A percentile compares a stretch with the other conserved stretches of the same genome.
These are phyloP conservation scores for Calonectria pteridis DNA, from an alignment of 2,329 filamentous ascomycete species.

Conservation along the genomic window DNA sequence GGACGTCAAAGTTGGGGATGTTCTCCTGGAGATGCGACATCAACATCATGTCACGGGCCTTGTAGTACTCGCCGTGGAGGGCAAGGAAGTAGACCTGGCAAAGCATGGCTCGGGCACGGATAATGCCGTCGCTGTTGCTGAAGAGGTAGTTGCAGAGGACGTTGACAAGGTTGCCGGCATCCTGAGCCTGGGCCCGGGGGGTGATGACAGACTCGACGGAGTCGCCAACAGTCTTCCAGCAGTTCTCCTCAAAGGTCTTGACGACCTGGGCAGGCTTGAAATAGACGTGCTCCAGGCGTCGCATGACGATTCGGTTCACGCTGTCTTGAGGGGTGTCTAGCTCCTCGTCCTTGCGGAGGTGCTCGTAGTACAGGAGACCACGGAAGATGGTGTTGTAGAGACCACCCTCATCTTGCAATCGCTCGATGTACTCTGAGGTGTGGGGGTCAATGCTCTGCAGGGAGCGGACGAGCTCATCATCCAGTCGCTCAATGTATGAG, in stretches of 20 bases:
- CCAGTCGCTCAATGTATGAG: constrained; percentile 93
- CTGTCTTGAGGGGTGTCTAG: constrained; percentile 86
- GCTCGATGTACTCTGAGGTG: constrained; percentile 98
- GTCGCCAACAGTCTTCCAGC: constrained; percentile 84
- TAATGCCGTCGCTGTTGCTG: constrained; percentile 93
- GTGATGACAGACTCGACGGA: constrained; percentile 84
- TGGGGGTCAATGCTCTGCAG: constrained; percentile 98
- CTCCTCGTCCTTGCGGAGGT: constrained; percentile 76
- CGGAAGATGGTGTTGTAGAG: constrained; percentile 95
- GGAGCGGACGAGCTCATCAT: constrained; percentile 97
- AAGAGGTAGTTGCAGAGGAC: constrained; percentile 96
- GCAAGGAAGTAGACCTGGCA: constrained; percentile 99
- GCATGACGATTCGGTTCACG: constrained; percentile 92
- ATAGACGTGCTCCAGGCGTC: constrained; percentile 96
- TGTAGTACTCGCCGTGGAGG: constrained; percentile 97
- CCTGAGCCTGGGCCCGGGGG: constrained; percentile 74
- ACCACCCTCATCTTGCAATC: constrained; percentile 88
- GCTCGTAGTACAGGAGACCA: constrained; percentile 89
- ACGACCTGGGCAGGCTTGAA: constrained; percentile 98
- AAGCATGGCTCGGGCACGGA: constrained; percentile 95
- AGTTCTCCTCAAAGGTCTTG: constrained; percentile 92
- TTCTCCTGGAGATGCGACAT: constrained; percentile 99
- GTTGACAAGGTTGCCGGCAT: constrained; percentile 83
- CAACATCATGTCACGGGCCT: constrained; percentile 97
- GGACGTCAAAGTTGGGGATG: constrained; percentile 95